phyloP scores from a whole-genome alignment of 129 eudicot genomes.

The Escallonia herrerae region DNA sequence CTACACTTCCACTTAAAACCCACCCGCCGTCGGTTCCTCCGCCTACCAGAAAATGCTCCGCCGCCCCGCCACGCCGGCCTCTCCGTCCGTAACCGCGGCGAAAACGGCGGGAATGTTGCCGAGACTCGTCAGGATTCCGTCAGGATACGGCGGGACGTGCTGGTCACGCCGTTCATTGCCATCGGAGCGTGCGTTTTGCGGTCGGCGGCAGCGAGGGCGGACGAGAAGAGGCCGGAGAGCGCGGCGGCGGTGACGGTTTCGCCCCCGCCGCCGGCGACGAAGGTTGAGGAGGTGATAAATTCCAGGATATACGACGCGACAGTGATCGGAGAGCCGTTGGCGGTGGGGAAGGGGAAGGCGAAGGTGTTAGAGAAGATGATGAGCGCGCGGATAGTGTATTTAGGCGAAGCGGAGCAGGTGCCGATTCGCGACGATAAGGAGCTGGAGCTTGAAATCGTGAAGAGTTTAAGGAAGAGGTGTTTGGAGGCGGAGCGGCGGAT shows the following conservation, averaged over 20 bases:
- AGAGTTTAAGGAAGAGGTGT: conserved; percentile 64
- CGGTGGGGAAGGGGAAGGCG: conserved; percentile 85
- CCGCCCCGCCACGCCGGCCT: conserved; percentile 34
- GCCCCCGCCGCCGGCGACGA: conserved; percentile 14
- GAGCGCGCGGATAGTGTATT: conserved; percentile 81
- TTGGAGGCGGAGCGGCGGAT: conserved; percentile 44
- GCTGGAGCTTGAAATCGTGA: conserved; percentile 85
- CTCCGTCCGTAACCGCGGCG: conserved; percentile 20
- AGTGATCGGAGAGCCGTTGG: conserved; percentile 95
- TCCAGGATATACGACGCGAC: conserved; percentile 96
- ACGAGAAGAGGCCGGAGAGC: conserved; percentile 40
- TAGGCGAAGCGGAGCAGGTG: conserved; percentile 98
- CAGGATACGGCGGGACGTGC: conserved; percentile 46
- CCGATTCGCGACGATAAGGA: conserved; percentile 81
- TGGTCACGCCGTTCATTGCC: conserved; percentile 56
- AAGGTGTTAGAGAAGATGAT: conserved; percentile 93
- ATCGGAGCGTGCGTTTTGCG: conserved; percentile 57
- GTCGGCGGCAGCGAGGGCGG: conserved; percentile 76
- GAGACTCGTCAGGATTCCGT: conserved; percentile 11
- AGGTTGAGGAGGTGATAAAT: conserved; percentile 53
- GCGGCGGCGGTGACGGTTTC: neutral
- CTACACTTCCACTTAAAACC: conserved; percentile 22
- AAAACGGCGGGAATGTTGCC: conserved; percentile 7
- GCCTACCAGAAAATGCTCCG: conserved; percentile 11
- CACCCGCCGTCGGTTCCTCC: neutral